Base-by-base conservation (phyloP, 2,329 filamentous ascomycete genomes). In the Cytospora leucostoma region DNA sequence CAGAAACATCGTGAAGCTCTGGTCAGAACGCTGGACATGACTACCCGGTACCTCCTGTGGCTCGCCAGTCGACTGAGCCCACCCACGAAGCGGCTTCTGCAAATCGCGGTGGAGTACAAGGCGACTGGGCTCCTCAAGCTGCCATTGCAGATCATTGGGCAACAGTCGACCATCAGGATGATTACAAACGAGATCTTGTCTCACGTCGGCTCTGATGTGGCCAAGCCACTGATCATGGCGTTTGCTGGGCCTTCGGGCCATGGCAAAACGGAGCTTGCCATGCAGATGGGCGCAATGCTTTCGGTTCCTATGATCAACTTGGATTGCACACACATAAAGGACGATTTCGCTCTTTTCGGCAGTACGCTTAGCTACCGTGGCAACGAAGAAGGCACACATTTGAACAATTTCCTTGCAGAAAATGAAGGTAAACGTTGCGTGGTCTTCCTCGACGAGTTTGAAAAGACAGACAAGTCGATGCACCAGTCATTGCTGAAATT, bases 361-460 rank as follows among this genome's bases (percentile, higher is more conserved):
- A 72, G 77, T 0, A 67, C 71, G 2, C 58, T 66, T 4, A 74
- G 75, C 0, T 80, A 74, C 37, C 13, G 63, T 0, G 73, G 74
- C 0, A 68, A 63, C 4, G 71, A 76, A 17, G 37, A 70, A 2
- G 80, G 80, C 0, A 74, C 76, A 1, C 71, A 71, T 1, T 65
- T 83, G 12, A 83, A 82, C 67, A 82, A 82, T 65, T 82, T 81
- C 66, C 71, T 83, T 0, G 74, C 73, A 0, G 59, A 63, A 1
- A 71, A 79, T 35, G 67, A 65, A 7, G 76, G 74, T 1, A 34
- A 74, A 54, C 68, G 71, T 13, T 73, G 72, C 35, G 74, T 83
- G 12, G 76, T 83, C 0, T 83, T 82, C 64, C 67, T 83, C 17
- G 80, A 83, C 58, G 80, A 84, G 57, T 82, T 83, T 52, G 80